Conservation (phyloP, 768 basidiomycete genomes). For the Mycena galopus region DNA sequence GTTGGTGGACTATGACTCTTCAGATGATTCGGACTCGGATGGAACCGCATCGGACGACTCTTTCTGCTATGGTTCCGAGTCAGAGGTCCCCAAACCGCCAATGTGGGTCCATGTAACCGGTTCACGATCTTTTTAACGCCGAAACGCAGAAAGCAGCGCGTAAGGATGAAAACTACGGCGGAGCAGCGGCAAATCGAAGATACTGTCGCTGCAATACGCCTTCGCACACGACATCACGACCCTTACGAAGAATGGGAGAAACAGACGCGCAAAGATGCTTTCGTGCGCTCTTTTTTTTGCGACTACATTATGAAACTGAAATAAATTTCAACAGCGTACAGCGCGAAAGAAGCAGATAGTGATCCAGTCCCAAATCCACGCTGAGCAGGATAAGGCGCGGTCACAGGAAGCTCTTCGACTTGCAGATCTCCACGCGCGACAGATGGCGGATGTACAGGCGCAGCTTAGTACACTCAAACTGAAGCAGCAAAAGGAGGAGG, state of each 20-base stretch:
- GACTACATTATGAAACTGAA: not conserved
- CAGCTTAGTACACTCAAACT: conserved; percentile 58
- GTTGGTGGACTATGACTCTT: conserved; percentile 17
- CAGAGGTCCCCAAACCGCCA: conserved; percentile 49
- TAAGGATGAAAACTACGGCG: conserved; percentile 47
- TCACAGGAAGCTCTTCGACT: conserved; percentile 50
- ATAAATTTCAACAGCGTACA: conserved; percentile 48
- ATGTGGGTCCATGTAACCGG: conserved; percentile 49
- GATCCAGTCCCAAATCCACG: conserved; percentile 49
- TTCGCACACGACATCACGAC: conserved; percentile 64
- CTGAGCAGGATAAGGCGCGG: conserved; percentile 61
- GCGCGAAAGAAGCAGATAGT: conserved; percentile 59
- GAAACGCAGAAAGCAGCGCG: conserved; percentile 40
- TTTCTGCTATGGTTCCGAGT: conserved; percentile 59
- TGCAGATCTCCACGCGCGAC: conserved; percentile 58
- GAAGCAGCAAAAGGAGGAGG: conserved; percentile 61
- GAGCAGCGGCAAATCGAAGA: conserved; percentile 62
- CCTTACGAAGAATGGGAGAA: conserved; percentile 72
- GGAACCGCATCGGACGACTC: conserved; percentile 46
- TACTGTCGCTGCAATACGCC: conserved; percentile 64
- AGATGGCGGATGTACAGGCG: conserved; percentile 64
- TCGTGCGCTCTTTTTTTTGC: conserved; percentile 50
- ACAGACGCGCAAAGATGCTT: conserved; percentile 63
- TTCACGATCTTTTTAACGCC: not conserved
- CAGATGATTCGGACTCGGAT: conserved; percentile 22